phyloP scores from a whole-genome alignment of 2,329 filamentous ascomycete genomes.

The Hyphodiscus sp. region DNA sequence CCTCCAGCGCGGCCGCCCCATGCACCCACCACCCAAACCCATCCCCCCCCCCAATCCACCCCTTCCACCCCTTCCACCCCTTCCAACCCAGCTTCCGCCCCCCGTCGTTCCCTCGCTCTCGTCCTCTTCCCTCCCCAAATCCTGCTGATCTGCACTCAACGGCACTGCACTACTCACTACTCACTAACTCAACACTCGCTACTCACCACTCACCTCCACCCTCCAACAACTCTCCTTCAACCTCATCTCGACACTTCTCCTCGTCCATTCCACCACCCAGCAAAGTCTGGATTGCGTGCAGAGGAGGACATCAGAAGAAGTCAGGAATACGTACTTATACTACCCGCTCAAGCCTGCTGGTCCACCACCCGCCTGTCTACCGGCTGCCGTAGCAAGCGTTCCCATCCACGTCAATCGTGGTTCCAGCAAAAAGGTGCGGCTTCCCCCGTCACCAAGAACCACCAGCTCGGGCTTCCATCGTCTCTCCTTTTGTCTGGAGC shows the following conservation, averaged over 20 bases:
- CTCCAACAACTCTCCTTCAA: background rate
- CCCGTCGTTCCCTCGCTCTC: too few species aligned
- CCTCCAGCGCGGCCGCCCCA: background rate
- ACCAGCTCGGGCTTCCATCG: too few species aligned
- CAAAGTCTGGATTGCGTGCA: background rate
- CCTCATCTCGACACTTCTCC: background rate
- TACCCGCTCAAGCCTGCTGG: too few species aligned
- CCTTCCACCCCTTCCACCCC: background rate
- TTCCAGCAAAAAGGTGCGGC: background rate
- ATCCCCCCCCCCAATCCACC: too few species aligned
- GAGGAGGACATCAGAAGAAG: background rate
- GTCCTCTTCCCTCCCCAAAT: background rate
- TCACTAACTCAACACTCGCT: too few species aligned
- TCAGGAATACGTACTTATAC: background rate
- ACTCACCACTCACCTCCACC: too few species aligned
- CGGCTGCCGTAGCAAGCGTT: background rate
- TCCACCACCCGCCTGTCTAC: background rate
- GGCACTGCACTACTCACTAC: too few species aligned
- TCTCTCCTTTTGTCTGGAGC: background rate
- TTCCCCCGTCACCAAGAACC: background rate
- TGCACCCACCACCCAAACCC: background rate
- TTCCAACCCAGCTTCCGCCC: background rate
- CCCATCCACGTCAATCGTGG: background rate
- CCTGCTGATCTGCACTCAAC: background rate
- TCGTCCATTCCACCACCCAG: background rate